Base-by-base conservation (phyloP, 2,329 filamentous ascomycete genomes). In the Pseudocercospora fijiensis region DNA sequence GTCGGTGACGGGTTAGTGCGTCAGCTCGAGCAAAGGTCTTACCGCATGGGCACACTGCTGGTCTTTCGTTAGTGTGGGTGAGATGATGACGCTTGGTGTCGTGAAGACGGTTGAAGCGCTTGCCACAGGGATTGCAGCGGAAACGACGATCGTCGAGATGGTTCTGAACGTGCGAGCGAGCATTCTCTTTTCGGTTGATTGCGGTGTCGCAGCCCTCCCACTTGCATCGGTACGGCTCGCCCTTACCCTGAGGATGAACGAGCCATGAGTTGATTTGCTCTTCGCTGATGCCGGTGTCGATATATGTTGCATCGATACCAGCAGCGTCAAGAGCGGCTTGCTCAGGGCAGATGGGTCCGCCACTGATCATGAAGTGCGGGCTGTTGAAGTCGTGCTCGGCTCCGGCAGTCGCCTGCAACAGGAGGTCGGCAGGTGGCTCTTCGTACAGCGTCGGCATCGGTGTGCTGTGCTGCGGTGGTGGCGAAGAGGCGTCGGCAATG, bases 111-210 rank as follows among this genome's bases (percentile, higher is more conserved):
- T 98, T 95, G 76, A 99, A 99, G 79, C 92, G 94, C 80, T 98
- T 98, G 58, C 90, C 85, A 81, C 95, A 99, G 61, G 90, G 89
- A 52, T 94, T 92, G 79, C 95, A 99, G 77, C 91, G 89, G 80
- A 92, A 99, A 76, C 97, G 95, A 55, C 95, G 86, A 77, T 99
- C 95, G 72, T 96, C 95, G 68, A 99, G 88, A 78, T 99, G 95
- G 3, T 95, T 99, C 79, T 99, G 95, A 13, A 99, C 91, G 76
- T 99, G 95, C 0, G 93, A 96, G 76, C 96, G 96, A 82, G 98
- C 97, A 79, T 99, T 98, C 78, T 99, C 95, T 77, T 97, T 96
- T 71, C 95, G 87, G n/a, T 93, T 94, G 75, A 99, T 98, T 59
- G 88, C 86, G 78, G 96, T 96, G 70, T 88, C 86, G 78, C 95